Evolutionary conservation across 495 filamentous ascomycete species (phyloP), one percentile per base, ranked within the genome.

Genomic region (Apiosordaria backusii): DNA sequence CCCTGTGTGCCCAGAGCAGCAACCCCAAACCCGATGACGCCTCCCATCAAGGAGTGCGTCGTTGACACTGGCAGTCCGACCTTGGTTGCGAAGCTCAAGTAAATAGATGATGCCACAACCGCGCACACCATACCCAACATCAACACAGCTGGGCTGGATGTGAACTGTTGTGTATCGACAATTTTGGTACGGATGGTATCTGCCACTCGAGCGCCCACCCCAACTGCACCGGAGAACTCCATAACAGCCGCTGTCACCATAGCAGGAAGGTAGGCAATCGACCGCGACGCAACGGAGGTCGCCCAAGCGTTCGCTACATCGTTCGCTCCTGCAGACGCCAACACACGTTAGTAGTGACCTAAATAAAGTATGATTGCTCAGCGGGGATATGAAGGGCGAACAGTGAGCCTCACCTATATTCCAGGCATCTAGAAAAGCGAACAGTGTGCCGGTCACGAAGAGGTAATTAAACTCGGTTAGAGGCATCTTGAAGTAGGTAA

Each of bases 241-340:
- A 89, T 86, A 64, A 89, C 77, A 27, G 85, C 82, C 5, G 81
- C 87, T 52, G 87, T 72, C n/a, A 86, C 65, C 88, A 90, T 90
- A 55, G 88, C 88, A 76, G 88, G 86, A 26, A 81, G 60, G 68
- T 87, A 82, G 21, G 86, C 84, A 68, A 91, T 73, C 60, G 88
- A 89, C 24, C 88, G 80, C 3, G 88, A 89, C 26, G 86, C 87
- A 58, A 90, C 88, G 68, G 82, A 87, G 68, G 88, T 90, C 6
- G 88, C 88, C 80, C 84, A 91, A 24, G 88, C 83, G 77, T 92
- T 92, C 67, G 89, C 89, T 50, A 92, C 89, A 89, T 92, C 89
- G 77, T 91, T 84, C 68, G 82, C 82, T 62, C 81, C 78, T 50
- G 40, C 16, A 50, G 6, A 16, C n/a, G n/a, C n/a, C n/a, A n/a